A percentile compares a stretch with the other conserved stretches of the same genome.
Conservation (phyloP, 352 stramenopile genomes). For the Pythium vanterpoolii region DNA sequence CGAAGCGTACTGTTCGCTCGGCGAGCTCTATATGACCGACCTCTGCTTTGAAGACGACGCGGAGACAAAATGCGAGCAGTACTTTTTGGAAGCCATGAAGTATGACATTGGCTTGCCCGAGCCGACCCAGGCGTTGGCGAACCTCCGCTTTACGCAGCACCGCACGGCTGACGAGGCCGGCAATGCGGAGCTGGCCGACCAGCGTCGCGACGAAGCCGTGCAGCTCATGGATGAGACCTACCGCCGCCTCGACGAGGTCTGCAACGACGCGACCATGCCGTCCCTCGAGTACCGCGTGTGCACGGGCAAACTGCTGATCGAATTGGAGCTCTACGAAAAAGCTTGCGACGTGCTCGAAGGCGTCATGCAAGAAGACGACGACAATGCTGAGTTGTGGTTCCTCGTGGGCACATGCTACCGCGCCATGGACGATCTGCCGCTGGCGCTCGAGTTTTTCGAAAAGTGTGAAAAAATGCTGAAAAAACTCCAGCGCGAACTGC, state of each 20-base stretch:
- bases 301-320: conserved; percentile 83
- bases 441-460: conserved; percentile 84
- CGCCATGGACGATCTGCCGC: conserved; percentile 76
- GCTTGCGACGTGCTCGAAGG: conserved; percentile 79
- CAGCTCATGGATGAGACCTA: conserved; percentile 91
- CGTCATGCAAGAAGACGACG: conserved; percentile 88
- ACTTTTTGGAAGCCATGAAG: conserved; percentile 88
- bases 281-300: conserved; percentile 83
- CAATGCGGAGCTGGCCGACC: conserved; percentile 15
- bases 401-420: conserved; percentile 86
- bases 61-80: conserved; percentile 90
- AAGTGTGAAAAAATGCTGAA: conserved; percentile 74
- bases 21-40: conserved; percentile 98
- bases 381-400: conserved; percentile 89
- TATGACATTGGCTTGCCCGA: conserved; percentile 90
- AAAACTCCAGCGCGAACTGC: conserved; percentile 76
- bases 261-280: conserved; percentile 65
- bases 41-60: conserved; percentile 92
- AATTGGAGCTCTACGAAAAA: conserved; percentile 82
- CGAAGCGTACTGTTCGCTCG: conserved; percentile 92
- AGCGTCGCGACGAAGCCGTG: conserved; percentile 86
- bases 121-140: conserved; percentile 93
- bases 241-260: conserved; percentile 81
- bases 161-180: conserved; percentile 70
- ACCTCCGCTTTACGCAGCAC: conserved; percentile 92